Conservation (phyloP, 495 filamentous ascomycete genomes). For the Penicillium longicatenatum region DNA sequence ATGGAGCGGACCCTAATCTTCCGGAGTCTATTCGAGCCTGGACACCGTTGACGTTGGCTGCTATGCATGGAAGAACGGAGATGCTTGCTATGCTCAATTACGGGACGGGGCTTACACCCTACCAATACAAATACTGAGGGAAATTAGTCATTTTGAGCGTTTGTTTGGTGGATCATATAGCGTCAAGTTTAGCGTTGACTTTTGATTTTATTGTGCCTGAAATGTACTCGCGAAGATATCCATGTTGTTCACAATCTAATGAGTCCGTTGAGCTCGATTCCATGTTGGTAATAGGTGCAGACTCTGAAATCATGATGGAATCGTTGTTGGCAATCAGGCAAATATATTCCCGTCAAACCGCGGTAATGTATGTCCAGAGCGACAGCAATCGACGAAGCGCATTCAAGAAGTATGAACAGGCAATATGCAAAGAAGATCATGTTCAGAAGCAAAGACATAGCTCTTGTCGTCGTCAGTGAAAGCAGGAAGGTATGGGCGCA, state of each 20-base stretch:
- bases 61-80: not conserved
- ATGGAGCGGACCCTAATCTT: slow-evolving; percentile 14
- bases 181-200: not conserved
- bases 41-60: slow-evolving; percentile 7
- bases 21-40: slow-evolving; percentile 8
- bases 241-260: not conserved
- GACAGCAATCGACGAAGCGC: not conserved
- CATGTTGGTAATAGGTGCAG: not conserved
- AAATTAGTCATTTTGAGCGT: not conserved
- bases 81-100: slow-evolving; percentile 8
- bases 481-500: not conserved
- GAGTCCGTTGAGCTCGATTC: too few relatives aligned
- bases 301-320: not conserved
- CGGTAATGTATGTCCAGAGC: not conserved
- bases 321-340: not conserved
- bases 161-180: not conserved
- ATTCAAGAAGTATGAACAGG: not conserved
- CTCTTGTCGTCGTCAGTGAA: not conserved
- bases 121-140: not conserved
- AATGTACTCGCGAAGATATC: not conserved
- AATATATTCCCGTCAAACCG: not conserved
- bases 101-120: not conserved
- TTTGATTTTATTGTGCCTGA: not conserved
- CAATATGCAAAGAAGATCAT: not conserved
- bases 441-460: not conserved